These are phyloP conservation scores for Collybiopsis confluens DNA, from an alignment of 768 basidiomycete genomes.

Conservation along the genomic window DNA sequence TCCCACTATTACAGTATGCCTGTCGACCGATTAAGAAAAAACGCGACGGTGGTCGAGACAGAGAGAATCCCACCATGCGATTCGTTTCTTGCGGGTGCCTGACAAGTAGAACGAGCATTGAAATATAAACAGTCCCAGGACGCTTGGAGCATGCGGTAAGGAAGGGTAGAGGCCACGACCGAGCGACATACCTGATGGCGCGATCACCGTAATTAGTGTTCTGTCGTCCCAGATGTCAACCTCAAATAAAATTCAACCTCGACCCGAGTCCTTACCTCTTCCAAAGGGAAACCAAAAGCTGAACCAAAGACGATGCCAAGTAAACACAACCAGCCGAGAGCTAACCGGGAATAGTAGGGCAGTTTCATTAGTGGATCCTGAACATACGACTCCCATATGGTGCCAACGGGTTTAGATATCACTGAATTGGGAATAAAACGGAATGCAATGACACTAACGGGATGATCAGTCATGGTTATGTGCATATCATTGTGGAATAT, in stretches of 20 bases:
- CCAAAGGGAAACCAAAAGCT: slow-evolving; percentile 75
- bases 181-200: slow-evolving; percentile 48
- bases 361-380: slow-evolving; percentile 63
- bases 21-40: slow-evolving; percentile 18
- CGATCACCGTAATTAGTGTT: slow-evolving; percentile 71
- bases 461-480: not conserved
- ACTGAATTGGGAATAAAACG: slow-evolving; percentile 75
- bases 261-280: slow-evolving; percentile 33
- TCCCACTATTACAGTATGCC: slow-evolving; percentile 87
- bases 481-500: slow-evolving; percentile 2
- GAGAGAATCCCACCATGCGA: slow-evolving; percentile 61
- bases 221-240: no score
- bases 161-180: no score
- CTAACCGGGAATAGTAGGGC: slow-evolving; percentile 48
- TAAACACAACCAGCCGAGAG: slow-evolving; percentile 73
- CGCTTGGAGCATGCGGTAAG: slow-evolving; percentile 12
- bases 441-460: slow-evolving; percentile 67
- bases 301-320: slow-evolving; percentile 79
- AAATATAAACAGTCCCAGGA: slow-evolving; percentile 77
- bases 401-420: slow-evolving; percentile 65
- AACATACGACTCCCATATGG: slow-evolving; percentile 65
- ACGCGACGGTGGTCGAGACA: not conserved
- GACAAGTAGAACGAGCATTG: slow-evolving; percentile 69
- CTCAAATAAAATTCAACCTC: no score
- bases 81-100: slow-evolving; percentile 55